A percentile compares a stretch with the other conserved stretches of the same genome.
Evolutionary conservation across 192 early-diverging fungal species (phyloP).

Genomic region (Rhizophlyctis rosea): DNA sequence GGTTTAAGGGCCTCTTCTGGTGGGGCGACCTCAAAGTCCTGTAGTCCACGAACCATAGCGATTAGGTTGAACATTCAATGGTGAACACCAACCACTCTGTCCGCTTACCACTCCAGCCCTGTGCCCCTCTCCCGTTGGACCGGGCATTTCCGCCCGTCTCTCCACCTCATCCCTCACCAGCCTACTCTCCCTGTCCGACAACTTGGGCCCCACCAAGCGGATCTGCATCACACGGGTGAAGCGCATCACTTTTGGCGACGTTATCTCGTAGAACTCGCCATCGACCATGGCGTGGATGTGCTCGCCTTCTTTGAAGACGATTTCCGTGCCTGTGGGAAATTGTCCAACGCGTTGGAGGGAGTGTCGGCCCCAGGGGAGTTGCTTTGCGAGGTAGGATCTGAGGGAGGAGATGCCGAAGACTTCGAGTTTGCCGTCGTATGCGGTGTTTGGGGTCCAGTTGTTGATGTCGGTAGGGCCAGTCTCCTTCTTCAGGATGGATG

Average conservation of each 20-base stretch:
- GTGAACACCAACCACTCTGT: too few species aligned
- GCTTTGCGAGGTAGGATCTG: conserved; percentile 59
- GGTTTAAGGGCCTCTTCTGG: too few species aligned
- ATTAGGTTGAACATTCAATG: too few species aligned
- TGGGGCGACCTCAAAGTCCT: too few species aligned
- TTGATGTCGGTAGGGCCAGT: conserved; percentile 48
- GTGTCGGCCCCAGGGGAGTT: conserved; percentile 54
- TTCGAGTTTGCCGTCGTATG: conserved; percentile 67
- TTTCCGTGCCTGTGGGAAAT: conserved; percentile 50
- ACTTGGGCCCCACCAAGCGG: conserved; percentile 57
- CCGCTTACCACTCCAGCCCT: too few species aligned
- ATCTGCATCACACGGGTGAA: conserved; percentile 65
- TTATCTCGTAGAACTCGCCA: conserved; percentile 73
- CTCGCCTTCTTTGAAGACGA: conserved; percentile 52
- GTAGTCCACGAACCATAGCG: too few species aligned
- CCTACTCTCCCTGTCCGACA: conserved; percentile 47
- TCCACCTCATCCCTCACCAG: conserved; percentile 53
- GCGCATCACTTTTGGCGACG: conserved; percentile 53
- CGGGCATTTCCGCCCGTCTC: too few species aligned
- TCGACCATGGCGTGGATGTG: conserved; percentile 70
- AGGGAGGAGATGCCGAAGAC: conserved; percentile 61
- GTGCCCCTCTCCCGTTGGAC: too few species aligned
- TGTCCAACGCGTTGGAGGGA: conserved; percentile 67
- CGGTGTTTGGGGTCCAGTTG: conserved; percentile 64
- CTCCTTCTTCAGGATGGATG: conserved; percentile 40